Evolutionary conservation across 2,329 filamentous ascomycete species (phyloP).

Genomic region (Pyrenophora teres): DNA sequence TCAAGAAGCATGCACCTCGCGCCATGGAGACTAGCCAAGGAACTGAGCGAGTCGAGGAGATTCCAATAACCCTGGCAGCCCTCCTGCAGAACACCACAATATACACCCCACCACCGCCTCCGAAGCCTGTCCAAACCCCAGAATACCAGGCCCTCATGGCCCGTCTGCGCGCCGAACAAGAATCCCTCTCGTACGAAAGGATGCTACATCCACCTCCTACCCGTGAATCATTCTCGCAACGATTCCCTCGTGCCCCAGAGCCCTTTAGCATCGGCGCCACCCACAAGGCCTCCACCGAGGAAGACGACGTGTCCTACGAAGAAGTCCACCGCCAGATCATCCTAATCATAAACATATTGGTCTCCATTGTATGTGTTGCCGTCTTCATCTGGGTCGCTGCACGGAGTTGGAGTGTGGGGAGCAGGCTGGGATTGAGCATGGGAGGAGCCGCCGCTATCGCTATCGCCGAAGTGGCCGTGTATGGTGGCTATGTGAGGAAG

Average conservation of each 20-base stretch:
- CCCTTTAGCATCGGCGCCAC: slow-evolving; percentile 54
- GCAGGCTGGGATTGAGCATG: slow-evolving; percentile 72
- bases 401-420: slow-evolving; percentile 74
- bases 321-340: slow-evolving; percentile 82
- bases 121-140: slow-evolving; percentile 68
- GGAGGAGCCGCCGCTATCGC: slow-evolving; percentile 71
- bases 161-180: slow-evolving; percentile 79
- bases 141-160: slow-evolving; percentile 91
- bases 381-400: slow-evolving; percentile 79
- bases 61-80: slow-evolving; percentile 61
- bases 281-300: slow-evolving; percentile 48
- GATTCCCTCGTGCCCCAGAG: slow-evolving; percentile 57
- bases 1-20: slow-evolving; percentile 47
- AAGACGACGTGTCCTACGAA: slow-evolving; percentile 69
- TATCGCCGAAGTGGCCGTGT: slow-evolving; percentile 77
- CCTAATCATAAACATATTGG: slow-evolving; percentile 85
- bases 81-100: slow-evolving; percentile 74
- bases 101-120: slow-evolving; percentile 78
- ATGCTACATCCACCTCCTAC: slow-evolving; percentile 69
- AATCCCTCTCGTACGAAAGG: slow-evolving; percentile 78
- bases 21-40: neutral
- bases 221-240: slow-evolving; percentile 64
- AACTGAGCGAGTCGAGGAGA: neutral
- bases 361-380: slow-evolving; percentile 81
- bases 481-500: slow-evolving; percentile 74